Conservation (phyloP, 805 yeast species). For the Lipomyces lipofer region DNA sequence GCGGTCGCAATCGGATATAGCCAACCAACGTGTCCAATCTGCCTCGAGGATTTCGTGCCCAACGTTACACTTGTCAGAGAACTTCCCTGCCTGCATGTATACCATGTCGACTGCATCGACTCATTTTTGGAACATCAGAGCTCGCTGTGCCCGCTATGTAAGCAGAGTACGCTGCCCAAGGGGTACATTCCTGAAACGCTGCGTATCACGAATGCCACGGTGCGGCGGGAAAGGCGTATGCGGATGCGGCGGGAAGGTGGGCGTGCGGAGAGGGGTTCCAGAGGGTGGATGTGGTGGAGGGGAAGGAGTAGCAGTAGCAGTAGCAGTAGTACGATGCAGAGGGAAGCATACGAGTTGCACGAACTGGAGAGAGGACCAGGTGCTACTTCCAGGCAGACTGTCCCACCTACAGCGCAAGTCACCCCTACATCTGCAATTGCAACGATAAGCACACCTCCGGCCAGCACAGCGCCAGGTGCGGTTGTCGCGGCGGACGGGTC, state of each 20-base stretch:
- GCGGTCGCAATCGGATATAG: slow-evolving; percentile 8
- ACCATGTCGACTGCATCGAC: slow-evolving; percentile 75
- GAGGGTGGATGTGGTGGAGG: slow-evolving; percentile 1
- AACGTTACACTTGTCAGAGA: slow-evolving; percentile 60
- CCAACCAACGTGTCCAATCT: slow-evolving; percentile 61
- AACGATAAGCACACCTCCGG: neutral
- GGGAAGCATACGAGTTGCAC: neutral
- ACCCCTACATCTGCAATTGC: neutral
- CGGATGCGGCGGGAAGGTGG: neutral
- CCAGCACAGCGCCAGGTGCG: slow-evolving; percentile 12
- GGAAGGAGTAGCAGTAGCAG: neutral
- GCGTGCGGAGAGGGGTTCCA: neutral
- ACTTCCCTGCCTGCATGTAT: slow-evolving; percentile 76
- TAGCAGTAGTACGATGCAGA: neutral
- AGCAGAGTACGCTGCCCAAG: slow-evolving; percentile 25
- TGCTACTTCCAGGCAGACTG: neutral
- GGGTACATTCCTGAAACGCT: slow-evolving; percentile 29
- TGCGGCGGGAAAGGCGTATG: slow-evolving; percentile 27
- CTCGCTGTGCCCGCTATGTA: slow-evolving; percentile 80
- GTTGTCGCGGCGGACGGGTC: slow-evolving; percentile 20
- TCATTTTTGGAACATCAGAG: slow-evolving; percentile 74
- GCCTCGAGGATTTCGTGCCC: slow-evolving; percentile 65
- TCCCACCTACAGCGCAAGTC: too few relatives aligned
- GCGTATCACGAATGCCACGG: slow-evolving; percentile 30
- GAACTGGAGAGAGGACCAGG: neutral